Evolutionary conservation across 2,329 filamentous ascomycete genomes (phyloP).

Genomic region (Cladosporium sp.): DNA sequence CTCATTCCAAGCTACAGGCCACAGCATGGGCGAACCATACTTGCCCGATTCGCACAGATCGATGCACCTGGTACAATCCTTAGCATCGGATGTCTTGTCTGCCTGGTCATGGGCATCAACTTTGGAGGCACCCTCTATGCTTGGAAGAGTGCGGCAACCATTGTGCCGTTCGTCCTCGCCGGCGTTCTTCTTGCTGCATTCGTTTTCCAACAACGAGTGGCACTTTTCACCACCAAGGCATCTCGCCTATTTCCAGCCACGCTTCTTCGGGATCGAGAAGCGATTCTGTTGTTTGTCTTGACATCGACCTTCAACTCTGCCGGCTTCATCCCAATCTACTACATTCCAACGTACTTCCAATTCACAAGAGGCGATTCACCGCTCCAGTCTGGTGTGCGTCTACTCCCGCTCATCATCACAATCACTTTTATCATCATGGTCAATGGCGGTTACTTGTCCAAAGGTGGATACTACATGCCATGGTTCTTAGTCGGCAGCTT

Average conservation of each 20-base stretch:
- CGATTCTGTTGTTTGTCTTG: slow-evolving; percentile 49
- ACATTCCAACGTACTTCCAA: slow-evolving; percentile 58
- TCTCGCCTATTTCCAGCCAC: slow-evolving; percentile 55
- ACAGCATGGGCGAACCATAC: slow-evolving; percentile 10
- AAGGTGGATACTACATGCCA: slow-evolving; percentile 43
- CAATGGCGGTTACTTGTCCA: slow-evolving; percentile 44
- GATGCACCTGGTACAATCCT: not conserved
- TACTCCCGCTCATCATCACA: slow-evolving; percentile 48
- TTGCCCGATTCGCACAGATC: not conserved
- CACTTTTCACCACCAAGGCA: slow-evolving; percentile 45
- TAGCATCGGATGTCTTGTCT: slow-evolving; percentile 43
- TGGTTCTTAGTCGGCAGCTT: slow-evolving; percentile 45
- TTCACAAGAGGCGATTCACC: slow-evolving; percentile 51
- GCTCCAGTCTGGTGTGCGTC: slow-evolving; percentile 44
- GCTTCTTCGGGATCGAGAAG: slow-evolving; percentile 44
- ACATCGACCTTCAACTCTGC: slow-evolving; percentile 42
- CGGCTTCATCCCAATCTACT: slow-evolving; percentile 47
- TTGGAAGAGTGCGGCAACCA: slow-evolving; percentile 51
- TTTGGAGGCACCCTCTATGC: slow-evolving; percentile 54
- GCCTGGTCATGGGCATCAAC: slow-evolving; percentile 52
- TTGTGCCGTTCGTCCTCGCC: slow-evolving; percentile 53
- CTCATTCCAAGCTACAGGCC: slow-evolving; percentile 41
- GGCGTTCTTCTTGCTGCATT: slow-evolving; percentile 50
- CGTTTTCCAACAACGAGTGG: slow-evolving; percentile 46
- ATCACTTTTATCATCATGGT: slow-evolving; percentile 41